Evolutionary conservation across 192 early-diverging fungal species (phyloP), one percentile per base, ranked within the genome.

Genomic region (Coemansia umbellata): DNA sequence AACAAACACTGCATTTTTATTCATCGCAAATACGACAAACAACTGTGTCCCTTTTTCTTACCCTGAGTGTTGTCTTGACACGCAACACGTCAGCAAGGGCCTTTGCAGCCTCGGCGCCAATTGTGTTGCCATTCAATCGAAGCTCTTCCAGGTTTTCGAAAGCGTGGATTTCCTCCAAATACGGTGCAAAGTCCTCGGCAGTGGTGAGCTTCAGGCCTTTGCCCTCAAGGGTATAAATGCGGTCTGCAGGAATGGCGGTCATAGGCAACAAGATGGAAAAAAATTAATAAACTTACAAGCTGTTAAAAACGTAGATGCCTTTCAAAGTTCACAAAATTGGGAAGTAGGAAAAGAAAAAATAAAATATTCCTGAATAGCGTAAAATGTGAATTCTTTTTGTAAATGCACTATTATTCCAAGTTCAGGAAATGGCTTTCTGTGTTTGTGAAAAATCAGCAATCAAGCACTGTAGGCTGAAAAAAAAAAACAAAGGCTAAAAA

Each of bases 151-250:
- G 80, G 49, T 78, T 78, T 40, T 84, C 74, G 53, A 85, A 65
- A n/a, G 55, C 69, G 14, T 63, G 47, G 37, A 97, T 84, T 39
- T 87, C 85, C 30, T 79, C 81, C 28, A 91, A 79, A 58, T 88
- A 92, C 14, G 70, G 78, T 43, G 81, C 80, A 48, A 90, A 88
- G 69, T 98, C 89, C 28, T 75, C 86, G 27, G 85, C 87, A 10
- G 84, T 89, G 47, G 92, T 82, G 31, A 98, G 84, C 78, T 96
- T 96, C 41, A 95, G 83, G 27, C 87, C 84, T 66, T 83, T 85
- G 59, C 91, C 92, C 55, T 88, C 86, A 52, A 97, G 87, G n/a
- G 86, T 87, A 80, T 90, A 92, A 50, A 84, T 78, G 47, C 67
- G 68, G 53, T 78, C 72, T 37, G 70, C 58, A 9, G 68, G 47